Conservation (phyloP, 306 rosid genomes). For the Sindora glabra region DNA sequence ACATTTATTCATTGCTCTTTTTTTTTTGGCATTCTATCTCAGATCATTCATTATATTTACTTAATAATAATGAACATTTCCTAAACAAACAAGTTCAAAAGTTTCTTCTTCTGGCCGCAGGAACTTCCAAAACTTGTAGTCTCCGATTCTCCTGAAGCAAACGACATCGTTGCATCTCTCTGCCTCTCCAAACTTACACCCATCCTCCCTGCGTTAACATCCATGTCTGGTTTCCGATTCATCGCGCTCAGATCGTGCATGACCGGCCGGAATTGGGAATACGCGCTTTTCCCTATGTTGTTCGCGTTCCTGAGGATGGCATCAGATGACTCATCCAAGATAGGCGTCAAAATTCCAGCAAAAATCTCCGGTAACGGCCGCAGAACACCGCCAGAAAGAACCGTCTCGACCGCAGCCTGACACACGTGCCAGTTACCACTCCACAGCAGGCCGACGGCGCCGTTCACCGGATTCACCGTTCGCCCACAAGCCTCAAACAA, state of each 20-base stretch:
- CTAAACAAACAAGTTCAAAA: no score
- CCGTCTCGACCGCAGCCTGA: slow-evolving; percentile 49
- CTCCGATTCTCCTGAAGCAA: no score
- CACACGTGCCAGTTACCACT: slow-evolving; percentile 69
- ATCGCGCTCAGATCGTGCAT: neutral
- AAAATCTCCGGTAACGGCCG: slow-evolving; percentile 19
- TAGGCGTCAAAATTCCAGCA: neutral
- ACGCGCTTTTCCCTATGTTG: neutral
- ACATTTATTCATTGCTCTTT: neutral
- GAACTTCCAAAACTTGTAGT: no score
- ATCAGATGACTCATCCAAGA: neutral
- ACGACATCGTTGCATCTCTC: no score
- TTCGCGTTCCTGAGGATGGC: neutral
- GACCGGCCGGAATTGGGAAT: neutral
- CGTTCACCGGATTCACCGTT: slow-evolving; percentile 65
- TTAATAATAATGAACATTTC: no score
- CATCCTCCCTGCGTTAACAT: neutral
- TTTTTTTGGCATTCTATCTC: neutral
- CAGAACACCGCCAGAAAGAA: slow-evolving; percentile 41
- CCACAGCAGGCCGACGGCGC: slow-evolving; percentile 53
- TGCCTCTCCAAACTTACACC: no score
- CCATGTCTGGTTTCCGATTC: neutral
- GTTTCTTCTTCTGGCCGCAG: no score
- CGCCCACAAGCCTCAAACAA: slow-evolving; percentile 74
- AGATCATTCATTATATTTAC: no score